Evolutionary conservation across 139 green algal genomes (phyloP).

Genomic region (Coelastrella sp.): DNA sequence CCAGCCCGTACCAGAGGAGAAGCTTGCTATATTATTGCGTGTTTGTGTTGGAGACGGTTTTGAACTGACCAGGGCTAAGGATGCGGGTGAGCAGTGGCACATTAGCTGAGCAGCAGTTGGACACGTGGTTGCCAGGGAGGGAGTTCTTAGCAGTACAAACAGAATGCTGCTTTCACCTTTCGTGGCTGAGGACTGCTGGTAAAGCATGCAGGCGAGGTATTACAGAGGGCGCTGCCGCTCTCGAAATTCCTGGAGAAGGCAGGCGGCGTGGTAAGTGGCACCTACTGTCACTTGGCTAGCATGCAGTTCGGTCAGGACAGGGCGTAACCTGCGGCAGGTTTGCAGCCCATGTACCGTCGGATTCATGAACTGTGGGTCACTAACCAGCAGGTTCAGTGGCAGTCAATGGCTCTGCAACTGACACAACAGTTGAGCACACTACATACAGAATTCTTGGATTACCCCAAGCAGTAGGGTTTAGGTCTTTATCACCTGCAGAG

Average conservation of each 20-base stretch:
- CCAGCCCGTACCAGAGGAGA: constrained; percentile 31
- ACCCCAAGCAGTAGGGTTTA: too few species aligned
- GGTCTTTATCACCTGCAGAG: too few species aligned
- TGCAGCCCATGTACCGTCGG: too few species aligned
- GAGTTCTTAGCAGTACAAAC: not conserved
- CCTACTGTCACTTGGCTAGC: too few species aligned
- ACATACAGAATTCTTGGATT: too few species aligned
- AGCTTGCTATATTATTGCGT: constrained; percentile 30
- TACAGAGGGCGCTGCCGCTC: constrained; percentile 26
- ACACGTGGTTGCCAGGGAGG: not conserved
- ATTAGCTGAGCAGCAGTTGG: not conserved
- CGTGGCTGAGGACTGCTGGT: not conserved
- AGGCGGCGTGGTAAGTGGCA: constrained; percentile 5
- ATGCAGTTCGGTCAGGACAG: too few species aligned
- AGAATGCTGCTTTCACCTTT: not conserved
- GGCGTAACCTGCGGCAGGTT: too few species aligned
- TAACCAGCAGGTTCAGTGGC: too few species aligned
- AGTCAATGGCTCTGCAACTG: too few species aligned
- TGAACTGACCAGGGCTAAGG: not conserved
- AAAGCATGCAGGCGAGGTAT: constrained; percentile 9
- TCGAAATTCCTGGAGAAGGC: constrained; percentile 9
- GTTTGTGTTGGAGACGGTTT: not conserved
- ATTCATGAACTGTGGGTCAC: too few species aligned
- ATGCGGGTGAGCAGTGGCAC: constrained; percentile 8
- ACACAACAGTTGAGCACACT: too few species aligned